Base-by-base conservation (phyloP, 2,329 filamentous ascomycete genomes). In the Neofusicoccum cordaticola region DNA sequence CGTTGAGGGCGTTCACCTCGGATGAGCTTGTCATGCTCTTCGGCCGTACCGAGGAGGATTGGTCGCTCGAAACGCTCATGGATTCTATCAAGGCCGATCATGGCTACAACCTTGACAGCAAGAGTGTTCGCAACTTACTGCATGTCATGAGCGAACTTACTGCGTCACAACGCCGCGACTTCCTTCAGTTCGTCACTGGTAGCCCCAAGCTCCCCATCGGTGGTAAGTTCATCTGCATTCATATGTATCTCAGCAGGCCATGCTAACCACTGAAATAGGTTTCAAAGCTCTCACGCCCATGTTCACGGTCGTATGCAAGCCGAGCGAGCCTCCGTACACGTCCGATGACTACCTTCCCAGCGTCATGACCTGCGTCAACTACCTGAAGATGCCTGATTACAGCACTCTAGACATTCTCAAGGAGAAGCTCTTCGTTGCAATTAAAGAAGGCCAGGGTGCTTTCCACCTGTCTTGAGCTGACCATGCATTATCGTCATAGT, bases 311-410 rank as follows among this genome's bases (percentile, higher is more conserved):
- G 95, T 99, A 48, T 98, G 95, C 84, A 97, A 97, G 78, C 94
- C 94, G n/a, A 96, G 92, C 77, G 95, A 99, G 74, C 88, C 92
- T 15, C 95, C 95, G 1, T 95, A 93, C 77, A 90, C 89, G 3
- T 94, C 94, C 4, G 95, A 99, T 74, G 95, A 99, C 80, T 99
- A 98, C 73, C 85, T 99, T n/a, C 95, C 96, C 12, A 98, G 93
- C 75, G 96, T 99, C 76, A 99, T 99, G 96, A 99, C 96, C 11
- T 99, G 96, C 77, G 95, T 97, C 79, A 99, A 99, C 78, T 99
- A 99, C 76, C 87, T 99, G 72, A 99, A 99, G 80, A 85, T 99
- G 73, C 95, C 95, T 19, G 92, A 99, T 78, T 99, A 99, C 79
- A 94, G 88, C 69, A 88, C 82, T 70, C 81, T 96, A 67, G 86